A percentile compares a stretch with the other conserved stretches of the same genome.
Conservation (phyloP, 1,139 yeast species). For the Spathaspora jeffriesii region DNA sequence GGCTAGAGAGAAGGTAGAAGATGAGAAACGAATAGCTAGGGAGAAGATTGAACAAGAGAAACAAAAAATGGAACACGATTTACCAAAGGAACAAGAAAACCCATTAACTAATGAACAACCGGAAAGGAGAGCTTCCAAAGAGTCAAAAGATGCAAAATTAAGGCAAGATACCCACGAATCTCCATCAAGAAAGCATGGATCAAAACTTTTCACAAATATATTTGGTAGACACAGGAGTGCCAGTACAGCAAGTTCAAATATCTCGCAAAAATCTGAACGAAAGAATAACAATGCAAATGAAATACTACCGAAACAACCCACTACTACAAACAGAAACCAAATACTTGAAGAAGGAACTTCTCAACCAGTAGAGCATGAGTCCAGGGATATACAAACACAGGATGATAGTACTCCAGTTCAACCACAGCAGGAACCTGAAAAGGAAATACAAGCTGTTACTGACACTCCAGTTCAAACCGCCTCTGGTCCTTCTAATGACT, state of each 20-base stretch:
- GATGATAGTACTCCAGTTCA: background rate
- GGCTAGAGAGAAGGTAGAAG: conserved; percentile 12
- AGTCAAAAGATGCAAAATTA: background rate
- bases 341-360: background rate
- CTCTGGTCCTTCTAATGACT: background rate
- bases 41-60: conserved; percentile 8
- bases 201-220: background rate
- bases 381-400: background rate
- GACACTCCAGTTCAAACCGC: background rate
- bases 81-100: conserved; percentile 4
- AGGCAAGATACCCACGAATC: background rate
- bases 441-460: background rate
- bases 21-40: conserved; percentile 11
- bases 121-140: background rate
- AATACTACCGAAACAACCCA: no score
- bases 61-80: conserved; percentile 10
- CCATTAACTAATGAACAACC: conserved; percentile 10
- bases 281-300: background rate
- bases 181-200: background rate
- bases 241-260: background rate
- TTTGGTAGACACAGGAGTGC: background rate
- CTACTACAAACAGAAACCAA: no score
- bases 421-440: background rate
- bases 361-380: no score
- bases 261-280: background rate